phyloP scores from a whole-genome alignment of 176 grass and related monocot species.

The Bonia amplexicaulis region DNA sequence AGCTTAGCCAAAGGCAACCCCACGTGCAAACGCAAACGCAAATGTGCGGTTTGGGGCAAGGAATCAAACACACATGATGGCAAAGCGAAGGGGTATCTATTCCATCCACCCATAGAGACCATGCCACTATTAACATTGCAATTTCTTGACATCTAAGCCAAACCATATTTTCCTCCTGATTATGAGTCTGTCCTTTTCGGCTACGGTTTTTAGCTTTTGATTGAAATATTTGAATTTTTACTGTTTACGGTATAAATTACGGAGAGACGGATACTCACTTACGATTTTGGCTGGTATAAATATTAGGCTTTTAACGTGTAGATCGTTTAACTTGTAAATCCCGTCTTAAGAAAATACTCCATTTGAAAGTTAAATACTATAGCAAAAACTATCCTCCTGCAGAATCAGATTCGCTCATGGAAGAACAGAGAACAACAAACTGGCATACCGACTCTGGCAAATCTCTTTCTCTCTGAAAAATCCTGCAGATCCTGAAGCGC shows the following conservation, averaged over 20 bases:
- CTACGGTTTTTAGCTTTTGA: no score
- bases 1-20: slow-evolving; percentile 7
- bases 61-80: slow-evolving; percentile 19
- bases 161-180: background rate
- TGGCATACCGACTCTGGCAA: background rate
- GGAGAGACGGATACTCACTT: no score
- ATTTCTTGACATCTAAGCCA: slow-evolving; percentile 15
- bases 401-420: slow-evolving; percentile 9
- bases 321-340: no score
- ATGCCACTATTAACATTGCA: background rate
- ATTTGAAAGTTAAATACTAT: no score
- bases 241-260: no score
- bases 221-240: no score
- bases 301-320: no score
- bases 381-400: background rate
- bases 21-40: slow-evolving; percentile 7
- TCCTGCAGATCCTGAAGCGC: background rate
- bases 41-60: background rate
- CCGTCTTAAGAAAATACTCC: no score
- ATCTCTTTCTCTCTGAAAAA: background rate
- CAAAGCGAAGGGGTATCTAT: background rate
- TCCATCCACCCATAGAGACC: background rate
- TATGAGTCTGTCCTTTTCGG: no score
- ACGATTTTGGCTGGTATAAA: no score
- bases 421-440: no score